Evolutionary conservation across 2,329 filamentous ascomycete genomes (phyloP), one percentile per base, ranked within the genome.

Genomic region (Hymenoscyphus fructigenus): DNA sequence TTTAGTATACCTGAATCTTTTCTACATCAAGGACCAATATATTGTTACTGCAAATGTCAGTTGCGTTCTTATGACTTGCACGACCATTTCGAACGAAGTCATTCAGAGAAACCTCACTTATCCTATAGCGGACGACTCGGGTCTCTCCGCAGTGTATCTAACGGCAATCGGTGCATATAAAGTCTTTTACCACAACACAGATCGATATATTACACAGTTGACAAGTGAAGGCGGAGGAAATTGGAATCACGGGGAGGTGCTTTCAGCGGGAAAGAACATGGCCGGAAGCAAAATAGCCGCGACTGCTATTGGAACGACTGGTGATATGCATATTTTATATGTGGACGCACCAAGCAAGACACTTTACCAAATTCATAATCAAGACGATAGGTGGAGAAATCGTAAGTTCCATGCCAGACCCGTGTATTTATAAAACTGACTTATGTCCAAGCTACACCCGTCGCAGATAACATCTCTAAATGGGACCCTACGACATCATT

Each of bases 21-120:
- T 67, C 36, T 67, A 64, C 59, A 58, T 67, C 28, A 53, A 66
- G 28, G 57, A 59, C n/a, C 14, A 26, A 32, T 28, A 60, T 7
- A 66, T 66, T 12, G 34, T 64, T 7, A 41, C 57, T 2, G 65
- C 65, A n/a, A 66, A 66, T 34, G n/a, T 66, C 47, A 64, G 34
- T 47, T 66, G 65, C 38, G 6, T 32, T 1, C 9, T n/a, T 17
- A 57, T 26, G 7, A 36, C 17, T 9, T 66, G 64, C 38, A 57
- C 41, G 12, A 47, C 36, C 3, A 20, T 66, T 1, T 58, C 23
- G 6, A 66, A 66, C 23, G 34, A 57, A 14, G 17, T 36, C 3
- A 56, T 56, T 56, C 29, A 20, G 29, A 15, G 20, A n/a, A 26
- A 38, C 34, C 26, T 61, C 28, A 61, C 47, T 0, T 61, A 23